Evolutionary conservation across 306 rosid genomes (phyloP).

Genomic region (Begonia fuchsioides): DNA sequence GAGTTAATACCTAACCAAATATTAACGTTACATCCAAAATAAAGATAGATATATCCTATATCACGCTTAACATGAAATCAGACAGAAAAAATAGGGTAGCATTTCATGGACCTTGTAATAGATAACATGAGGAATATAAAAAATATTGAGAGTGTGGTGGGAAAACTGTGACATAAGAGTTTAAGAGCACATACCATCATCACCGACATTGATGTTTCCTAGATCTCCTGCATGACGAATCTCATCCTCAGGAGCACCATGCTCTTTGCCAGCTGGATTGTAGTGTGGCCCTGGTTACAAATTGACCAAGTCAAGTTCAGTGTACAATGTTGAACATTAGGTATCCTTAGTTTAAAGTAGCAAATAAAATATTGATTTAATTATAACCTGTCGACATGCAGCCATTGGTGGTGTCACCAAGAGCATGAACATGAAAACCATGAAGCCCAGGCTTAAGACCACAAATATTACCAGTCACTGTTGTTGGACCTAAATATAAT

Average conservation of each 20-base stretch:
- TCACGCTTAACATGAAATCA: no score
- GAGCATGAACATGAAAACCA: slow-evolving; percentile 87
- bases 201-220: slow-evolving; percentile 72
- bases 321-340: no score
- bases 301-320: no score
- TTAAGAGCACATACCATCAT: slow-evolving; percentile 38
- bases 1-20: not conserved
- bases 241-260: slow-evolving; percentile 78
- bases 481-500: slow-evolving; percentile 7
- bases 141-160: no score
- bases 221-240: slow-evolving; percentile 93
- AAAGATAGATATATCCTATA: no score
- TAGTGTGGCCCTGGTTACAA: slow-evolving; percentile 57
- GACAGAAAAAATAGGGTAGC: no score
- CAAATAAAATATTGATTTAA: no score
- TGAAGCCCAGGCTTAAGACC: slow-evolving; percentile 91
- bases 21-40: no score
- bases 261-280: slow-evolving; percentile 66
- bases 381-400: slow-evolving; percentile 81
- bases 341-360: no score
- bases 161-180: no score
- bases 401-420: slow-evolving; percentile 94
- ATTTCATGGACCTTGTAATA: no score
- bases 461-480: slow-evolving; percentile 36
- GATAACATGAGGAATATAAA: no score